Evolutionary conservation across 345 rosid genomes (phyloP), one percentile per base, ranked within the genome.

Genomic region (Gossypium arboreum): DNA sequence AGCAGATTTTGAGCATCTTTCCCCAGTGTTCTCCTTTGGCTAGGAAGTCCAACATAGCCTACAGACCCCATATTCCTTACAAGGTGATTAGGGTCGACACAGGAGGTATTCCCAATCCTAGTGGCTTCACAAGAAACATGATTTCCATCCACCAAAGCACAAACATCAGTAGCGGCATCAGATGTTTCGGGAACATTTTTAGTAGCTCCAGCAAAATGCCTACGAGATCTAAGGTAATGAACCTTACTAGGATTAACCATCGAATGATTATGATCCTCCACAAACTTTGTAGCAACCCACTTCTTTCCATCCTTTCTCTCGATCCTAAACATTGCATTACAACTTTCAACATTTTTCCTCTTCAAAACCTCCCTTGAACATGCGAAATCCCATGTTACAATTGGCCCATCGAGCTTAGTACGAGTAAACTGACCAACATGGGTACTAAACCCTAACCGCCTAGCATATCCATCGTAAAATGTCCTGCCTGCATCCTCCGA

Each of bases 191-290:
- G 24, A 43, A 44, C 80, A 76, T 74, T 84, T 70, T 83, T 88
- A 16, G 71, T 61, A 66, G 82, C 78, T 70, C 88, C 85, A 41
- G 89, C 87, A 82, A 84, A 87, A 84, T 87, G 86, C 80, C 86
- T 83, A 44, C 86, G 84, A 54, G 93, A 86, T 64, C 85, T 83
- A 77, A 87, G 85, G 75, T 86, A 74, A 47, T 79, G 90, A 79
- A 87, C 85, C 78, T 83, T 86, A 43, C 79, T 70, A 24, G 85
- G 85, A 66, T 79, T 68, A 45, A 27, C 76, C 77, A 81, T 70
- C 18, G 90, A 78, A 77, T 89, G 91, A 77, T 86, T 89, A 80
- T 89, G 90, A 29, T 85, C 89, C 87, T 89, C 88, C 43, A 84
- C 80, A 81, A 89, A 87, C 68, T 87, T 89, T 17, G 87, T 81